Conservation (phyloP, 116 monocot species). For the Iris pallida region DNA sequence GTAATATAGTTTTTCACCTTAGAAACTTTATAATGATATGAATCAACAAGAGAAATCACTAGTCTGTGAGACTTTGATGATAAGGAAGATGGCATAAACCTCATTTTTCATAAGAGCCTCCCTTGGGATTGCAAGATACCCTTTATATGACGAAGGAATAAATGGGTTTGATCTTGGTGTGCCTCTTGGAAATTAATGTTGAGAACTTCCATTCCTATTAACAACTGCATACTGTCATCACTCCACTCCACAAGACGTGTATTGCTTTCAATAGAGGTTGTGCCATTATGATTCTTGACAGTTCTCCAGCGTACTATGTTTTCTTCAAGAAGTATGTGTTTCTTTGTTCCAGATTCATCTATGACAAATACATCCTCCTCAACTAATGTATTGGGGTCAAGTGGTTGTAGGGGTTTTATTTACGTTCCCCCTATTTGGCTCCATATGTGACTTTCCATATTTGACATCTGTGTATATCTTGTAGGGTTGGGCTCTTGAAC, state of each 20-base stretch:
- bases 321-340: slow-evolving; percentile 88
- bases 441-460: no score
- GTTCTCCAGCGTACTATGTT: slow-evolving; percentile 92
- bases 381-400: slow-evolving; percentile 86
- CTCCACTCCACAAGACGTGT: slow-evolving; percentile 98
- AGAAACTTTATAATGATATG: slow-evolving; percentile 92
- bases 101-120: slow-evolving; percentile 87
- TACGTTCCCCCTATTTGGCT: no score
- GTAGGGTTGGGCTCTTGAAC: no score
- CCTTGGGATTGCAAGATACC: slow-evolving; percentile 99
- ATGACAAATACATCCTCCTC: slow-evolving; percentile 92
- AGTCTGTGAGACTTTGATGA: slow-evolving; percentile 94
- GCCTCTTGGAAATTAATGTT: slow-evolving; percentile 87
- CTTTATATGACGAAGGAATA: slow-evolving; percentile 95
- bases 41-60: slow-evolving; percentile 96
- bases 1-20: slow-evolving; percentile 99
- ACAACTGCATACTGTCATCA: slow-evolving; percentile 87
- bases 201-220: slow-evolving; percentile 99
- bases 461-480: no score
- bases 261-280: slow-evolving; percentile 85
- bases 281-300: slow-evolving; percentile 71
- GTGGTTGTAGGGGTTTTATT: neutral
- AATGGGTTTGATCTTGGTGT: slow-evolving; percentile 88
- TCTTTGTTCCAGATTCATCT: slow-evolving; percentile 82
- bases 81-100: slow-evolving; percentile 98